phyloP scores from a whole-genome alignment of 169 alveolate genomes.

The Toxoplasma gondii region DNA sequence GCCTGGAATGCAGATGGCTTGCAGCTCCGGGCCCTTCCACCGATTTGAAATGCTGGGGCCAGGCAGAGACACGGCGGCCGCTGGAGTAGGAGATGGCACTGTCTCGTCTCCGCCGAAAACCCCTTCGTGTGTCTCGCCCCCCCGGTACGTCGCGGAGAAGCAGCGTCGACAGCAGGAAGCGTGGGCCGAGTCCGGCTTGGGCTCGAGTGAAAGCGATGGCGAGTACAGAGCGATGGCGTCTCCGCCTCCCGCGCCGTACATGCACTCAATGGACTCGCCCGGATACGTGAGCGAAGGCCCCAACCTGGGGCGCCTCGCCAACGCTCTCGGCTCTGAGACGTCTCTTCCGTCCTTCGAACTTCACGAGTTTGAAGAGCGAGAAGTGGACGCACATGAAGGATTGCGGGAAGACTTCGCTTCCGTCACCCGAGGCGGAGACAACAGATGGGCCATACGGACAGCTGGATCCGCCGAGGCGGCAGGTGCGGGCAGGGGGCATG shows the following conservation, averaged over 20 bases:
- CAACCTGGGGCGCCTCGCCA: background rate
- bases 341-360: background rate
- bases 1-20: too few relatives aligned
- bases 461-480: too few relatives aligned
- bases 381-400: too few relatives aligned
- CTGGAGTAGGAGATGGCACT: background rate
- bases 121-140: background rate
- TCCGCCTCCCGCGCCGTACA: constrained; percentile 4
- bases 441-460: too few relatives aligned
- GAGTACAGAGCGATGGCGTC: background rate
- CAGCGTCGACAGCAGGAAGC: background rate
- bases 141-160: background rate
- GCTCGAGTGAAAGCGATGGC: too few relatives aligned
- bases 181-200: too few relatives aligned
- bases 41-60: background rate
- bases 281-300: background rate
- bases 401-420: too few relatives aligned
- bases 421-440: too few relatives aligned
- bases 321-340: background rate
- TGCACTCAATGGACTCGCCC: background rate
- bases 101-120: background rate
- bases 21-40: too few relatives aligned
- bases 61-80: background rate
- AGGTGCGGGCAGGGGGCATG: too few relatives aligned
- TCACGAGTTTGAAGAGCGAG: too few relatives aligned